Evolutionary conservation across 2,329 filamentous ascomycete genomes (phyloP).

Genomic region (Nannizzia gypsea): DNA sequence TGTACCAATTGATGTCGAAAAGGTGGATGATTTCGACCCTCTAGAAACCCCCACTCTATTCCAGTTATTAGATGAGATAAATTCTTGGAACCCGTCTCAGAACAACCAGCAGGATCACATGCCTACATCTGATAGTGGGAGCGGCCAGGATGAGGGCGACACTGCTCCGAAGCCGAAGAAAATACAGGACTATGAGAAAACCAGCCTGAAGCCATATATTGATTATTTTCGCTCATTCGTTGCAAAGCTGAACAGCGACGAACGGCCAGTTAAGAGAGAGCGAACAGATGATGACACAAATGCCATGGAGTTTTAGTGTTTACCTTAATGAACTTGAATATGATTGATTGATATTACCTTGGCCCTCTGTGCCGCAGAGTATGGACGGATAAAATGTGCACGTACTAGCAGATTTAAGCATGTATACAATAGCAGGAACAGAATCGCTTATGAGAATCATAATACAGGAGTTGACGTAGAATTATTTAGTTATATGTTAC

Average conservation of each 20-base stretch:
- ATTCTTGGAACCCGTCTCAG: conserved; percentile 52
- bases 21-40: conserved; percentile 74
- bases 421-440: neutral
- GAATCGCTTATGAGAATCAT: neutral
- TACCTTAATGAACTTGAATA: neutral
- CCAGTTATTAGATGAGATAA: conserved; percentile 70
- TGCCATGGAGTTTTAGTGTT: conserved; percentile 52
- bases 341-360: no score
- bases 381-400: neutral
- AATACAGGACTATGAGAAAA: conserved; percentile 90
- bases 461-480: neutral
- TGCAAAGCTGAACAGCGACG: conserved; percentile 63
- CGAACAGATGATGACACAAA: conserved; percentile 40
- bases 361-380: no score
- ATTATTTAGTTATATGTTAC: conserved; percentile 3
- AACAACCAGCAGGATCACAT: conserved; percentile 14
- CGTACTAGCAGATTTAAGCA: neutral
- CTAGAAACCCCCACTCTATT: conserved; percentile 81
- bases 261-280: conserved; percentile 42
- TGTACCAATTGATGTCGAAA: conserved; percentile 73
- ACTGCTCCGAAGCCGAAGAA: conserved; percentile 31
- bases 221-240: conserved; percentile 83
- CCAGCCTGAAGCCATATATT: conserved; percentile 81
- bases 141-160: conserved; percentile 13
- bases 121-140: neutral